These are phyloP conservation scores for Vaccinium darrowii DNA, from an alignment of 148 eudicot species.

Conservation along the genomic window DNA sequence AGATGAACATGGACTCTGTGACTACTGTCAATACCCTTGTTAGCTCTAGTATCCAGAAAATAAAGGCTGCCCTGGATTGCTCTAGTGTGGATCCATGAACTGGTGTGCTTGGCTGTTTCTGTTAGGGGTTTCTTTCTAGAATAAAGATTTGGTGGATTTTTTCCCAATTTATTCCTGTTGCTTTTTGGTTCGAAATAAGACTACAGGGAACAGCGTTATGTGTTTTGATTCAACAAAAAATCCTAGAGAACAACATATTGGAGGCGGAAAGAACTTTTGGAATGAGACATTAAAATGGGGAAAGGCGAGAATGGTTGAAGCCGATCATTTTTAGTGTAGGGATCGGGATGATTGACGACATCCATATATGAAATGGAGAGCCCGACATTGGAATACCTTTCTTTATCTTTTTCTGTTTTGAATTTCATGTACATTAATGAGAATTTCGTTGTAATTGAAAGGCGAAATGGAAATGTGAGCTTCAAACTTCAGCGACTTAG, in stretches of 20 bases:
- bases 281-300: no score
- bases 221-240: background rate
- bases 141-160: background rate
- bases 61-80: slow-evolving; percentile 26
- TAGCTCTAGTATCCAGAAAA: slow-evolving; percentile 25
- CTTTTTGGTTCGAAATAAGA: background rate
- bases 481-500: background rate
- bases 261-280: no score
- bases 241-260: no score
- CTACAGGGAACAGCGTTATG: background rate
- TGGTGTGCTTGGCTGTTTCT: background rate
- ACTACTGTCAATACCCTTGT: slow-evolving; percentile 19
- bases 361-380: slow-evolving; percentile 74
- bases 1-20: slow-evolving; percentile 17
- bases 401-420: background rate
- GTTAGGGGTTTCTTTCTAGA: no score
- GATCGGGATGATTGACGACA: slow-evolving; percentile 81
- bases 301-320: slow-evolving; percentile 65
- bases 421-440: background rate
- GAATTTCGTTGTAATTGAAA: background rate
- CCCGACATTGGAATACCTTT: background rate
- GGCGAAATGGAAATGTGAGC: background rate
- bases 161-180: background rate
- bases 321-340: slow-evolving; percentile 96
- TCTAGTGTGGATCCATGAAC: background rate